Conservation (phyloP, 768 basidiomycete genomes). For the Cyclocybe cylindracea region DNA sequence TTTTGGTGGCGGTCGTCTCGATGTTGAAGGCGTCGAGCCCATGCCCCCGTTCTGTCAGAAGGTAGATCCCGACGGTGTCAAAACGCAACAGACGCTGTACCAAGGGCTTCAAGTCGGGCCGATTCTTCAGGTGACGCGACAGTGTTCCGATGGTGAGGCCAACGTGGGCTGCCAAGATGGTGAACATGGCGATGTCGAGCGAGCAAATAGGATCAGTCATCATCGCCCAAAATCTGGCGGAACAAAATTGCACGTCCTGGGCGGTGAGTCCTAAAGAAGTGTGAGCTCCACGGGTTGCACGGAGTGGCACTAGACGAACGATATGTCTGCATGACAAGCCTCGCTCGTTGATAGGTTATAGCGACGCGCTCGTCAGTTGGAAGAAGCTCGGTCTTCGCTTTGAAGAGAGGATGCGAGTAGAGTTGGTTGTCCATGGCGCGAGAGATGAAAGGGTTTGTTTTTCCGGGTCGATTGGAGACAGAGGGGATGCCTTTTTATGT, state of each 20-base stretch:
- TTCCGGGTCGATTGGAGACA: slow-evolving; percentile 1
- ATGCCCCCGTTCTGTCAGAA: slow-evolving; percentile 58
- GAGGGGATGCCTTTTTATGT: slow-evolving; percentile 16
- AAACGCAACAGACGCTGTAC: slow-evolving; percentile 52
- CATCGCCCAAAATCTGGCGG: slow-evolving; percentile 52
- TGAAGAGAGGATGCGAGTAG: slow-evolving; percentile 48
- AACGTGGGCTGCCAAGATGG: slow-evolving; percentile 51
- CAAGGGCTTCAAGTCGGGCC: slow-evolving; percentile 51
- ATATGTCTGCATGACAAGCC: slow-evolving; percentile 49
- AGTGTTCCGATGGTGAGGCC: slow-evolving; percentile 57
- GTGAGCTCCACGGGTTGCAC: slow-evolving; percentile 6
- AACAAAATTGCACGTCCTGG: slow-evolving; percentile 49
- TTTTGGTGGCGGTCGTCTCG: slow-evolving; percentile 60
- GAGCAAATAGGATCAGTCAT: slow-evolving; percentile 54
- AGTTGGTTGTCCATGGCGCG: slow-evolving; percentile 37
- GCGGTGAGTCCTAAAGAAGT: slow-evolving; percentile 38
- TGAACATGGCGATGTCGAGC: slow-evolving; percentile 54
- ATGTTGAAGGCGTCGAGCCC: slow-evolving; percentile 63
- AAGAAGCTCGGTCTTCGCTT: slow-evolving; percentile 41
- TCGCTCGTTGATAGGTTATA: slow-evolving; percentile 52
- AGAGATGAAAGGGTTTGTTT: background rate
- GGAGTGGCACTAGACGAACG: slow-evolving; percentile 28
- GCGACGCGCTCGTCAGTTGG: slow-evolving; percentile 45
- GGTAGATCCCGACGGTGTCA: slow-evolving; percentile 53
- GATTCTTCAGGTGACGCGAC: slow-evolving; percentile 45